Conservation (phyloP, 345 rosid genomes). For the Angophora floribunda region DNA sequence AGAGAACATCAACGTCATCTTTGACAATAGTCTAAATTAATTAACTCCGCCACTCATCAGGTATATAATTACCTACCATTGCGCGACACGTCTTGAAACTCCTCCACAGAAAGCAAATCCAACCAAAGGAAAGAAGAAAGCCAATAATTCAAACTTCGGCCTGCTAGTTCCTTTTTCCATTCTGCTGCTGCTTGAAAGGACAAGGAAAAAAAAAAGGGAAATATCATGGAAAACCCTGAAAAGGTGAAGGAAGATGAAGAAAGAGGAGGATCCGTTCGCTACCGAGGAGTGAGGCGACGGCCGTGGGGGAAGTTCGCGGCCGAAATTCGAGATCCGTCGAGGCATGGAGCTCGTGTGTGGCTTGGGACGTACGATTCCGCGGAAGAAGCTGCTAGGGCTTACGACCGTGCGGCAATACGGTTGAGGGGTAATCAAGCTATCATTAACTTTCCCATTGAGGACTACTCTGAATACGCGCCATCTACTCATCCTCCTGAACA, state of each 20-base stretch:
- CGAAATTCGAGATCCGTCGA: neutral
- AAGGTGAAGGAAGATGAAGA: neutral
- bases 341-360: neutral
- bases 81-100: neutral
- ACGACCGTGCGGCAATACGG: neutral
- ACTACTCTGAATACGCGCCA: neutral
- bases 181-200: neutral
- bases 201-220: neutral
- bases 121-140: neutral
- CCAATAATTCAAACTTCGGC: neutral
- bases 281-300: neutral
- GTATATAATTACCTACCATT: neutral
- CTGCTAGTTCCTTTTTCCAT: neutral
- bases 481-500: neutral
- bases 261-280: neutral
- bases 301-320: conserved; percentile 1
- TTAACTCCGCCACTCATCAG: neutral
- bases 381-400: conserved; percentile 1
- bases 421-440: neutral
- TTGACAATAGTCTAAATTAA: neutral
- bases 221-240: neutral
- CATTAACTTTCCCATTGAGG: neutral
- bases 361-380: neutral
- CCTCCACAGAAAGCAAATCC: neutral
- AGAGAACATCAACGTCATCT: neutral